Percentiles rank a stretch among this genome's conserved stretches.
phyloP scores from a whole-genome alignment of 1,284 basidiomycete genomes.

The Malassezia japonica region DNA sequence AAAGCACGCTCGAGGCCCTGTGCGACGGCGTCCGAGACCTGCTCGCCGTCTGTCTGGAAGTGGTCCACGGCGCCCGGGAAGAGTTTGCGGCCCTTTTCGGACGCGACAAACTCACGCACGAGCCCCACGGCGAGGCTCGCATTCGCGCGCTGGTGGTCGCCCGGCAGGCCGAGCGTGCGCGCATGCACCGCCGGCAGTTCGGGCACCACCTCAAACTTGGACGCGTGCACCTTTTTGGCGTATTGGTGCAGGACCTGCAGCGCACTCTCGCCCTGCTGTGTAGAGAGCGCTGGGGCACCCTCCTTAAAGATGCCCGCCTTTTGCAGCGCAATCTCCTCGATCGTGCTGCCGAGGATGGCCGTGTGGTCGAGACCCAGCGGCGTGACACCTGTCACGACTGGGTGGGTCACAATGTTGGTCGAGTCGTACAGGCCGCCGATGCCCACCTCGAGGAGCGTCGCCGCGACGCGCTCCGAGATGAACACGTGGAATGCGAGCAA shows the following conservation, averaged over 20 bases:
- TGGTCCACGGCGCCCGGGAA: slow-evolving; percentile 18
- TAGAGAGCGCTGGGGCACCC: slow-evolving; percentile 71
- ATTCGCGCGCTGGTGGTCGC: slow-evolving; percentile 81
- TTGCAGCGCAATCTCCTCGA: slow-evolving; percentile 83
- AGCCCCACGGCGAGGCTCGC: slow-evolving; percentile 76
- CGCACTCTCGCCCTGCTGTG: slow-evolving; percentile 68
- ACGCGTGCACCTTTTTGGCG: slow-evolving; percentile 50
- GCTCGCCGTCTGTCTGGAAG: slow-evolving; percentile 21
- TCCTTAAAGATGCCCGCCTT: slow-evolving; percentile 95
- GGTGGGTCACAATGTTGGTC: slow-evolving; percentile 87
- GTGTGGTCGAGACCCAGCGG: slow-evolving; percentile 89
- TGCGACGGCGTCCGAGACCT: slow-evolving; percentile 27
- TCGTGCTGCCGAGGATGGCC: slow-evolving; percentile 76
- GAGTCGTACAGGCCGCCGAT: slow-evolving; percentile 91
- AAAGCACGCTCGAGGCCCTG: slow-evolving; percentile 54
- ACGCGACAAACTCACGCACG: slow-evolving; percentile 60
- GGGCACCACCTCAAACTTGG: slow-evolving; percentile 9
- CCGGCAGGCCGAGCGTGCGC: slow-evolving; percentile 61
- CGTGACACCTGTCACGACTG: slow-evolving; percentile 78
- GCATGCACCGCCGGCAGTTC: slow-evolving; percentile 56
- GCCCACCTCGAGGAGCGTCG: slow-evolving; percentile 90
- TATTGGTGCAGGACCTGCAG: slow-evolving; percentile 56
- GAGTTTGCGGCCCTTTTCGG: slow-evolving; percentile 37
- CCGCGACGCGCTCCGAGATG: slow-evolving; percentile 66
- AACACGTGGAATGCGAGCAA: slow-evolving; percentile 87